Percentiles rank a stretch among this genome's conserved stretches.
phyloP scores from a whole-genome alignment of 164 flowering plant genomes.

The Macadamia integrifolia region DNA sequence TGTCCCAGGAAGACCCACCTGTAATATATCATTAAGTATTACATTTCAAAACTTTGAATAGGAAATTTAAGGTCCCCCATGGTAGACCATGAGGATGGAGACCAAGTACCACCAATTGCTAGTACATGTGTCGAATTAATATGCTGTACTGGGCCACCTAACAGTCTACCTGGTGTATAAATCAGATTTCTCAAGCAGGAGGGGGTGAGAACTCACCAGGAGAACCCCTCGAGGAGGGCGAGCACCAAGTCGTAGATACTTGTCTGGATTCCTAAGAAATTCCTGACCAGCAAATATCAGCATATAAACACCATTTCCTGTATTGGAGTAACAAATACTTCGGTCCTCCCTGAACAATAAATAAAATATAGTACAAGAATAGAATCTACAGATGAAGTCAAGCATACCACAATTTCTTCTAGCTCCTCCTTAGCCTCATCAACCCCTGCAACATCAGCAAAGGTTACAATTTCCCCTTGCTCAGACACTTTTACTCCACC shows the following conservation, averaged over 20 bases:
- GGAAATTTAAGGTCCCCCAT: background rate
- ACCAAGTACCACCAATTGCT: too few relatives aligned
- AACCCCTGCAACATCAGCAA: slow-evolving; percentile 98
- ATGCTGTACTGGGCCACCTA: background rate
- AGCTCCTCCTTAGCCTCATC: slow-evolving; percentile 99
- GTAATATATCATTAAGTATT: slow-evolving; percentile 15
- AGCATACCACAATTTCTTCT: slow-evolving; percentile 95
- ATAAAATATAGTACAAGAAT: background rate
- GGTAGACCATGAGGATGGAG: background rate
- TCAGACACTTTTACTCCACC: slow-evolving; percentile 72
- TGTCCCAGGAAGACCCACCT: slow-evolving; percentile 99
- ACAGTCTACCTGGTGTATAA: background rate
- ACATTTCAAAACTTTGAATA: background rate
- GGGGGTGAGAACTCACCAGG: slow-evolving; percentile 55
- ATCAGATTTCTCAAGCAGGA: background rate
- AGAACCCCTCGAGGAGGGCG: slow-evolving; percentile 99
- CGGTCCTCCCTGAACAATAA: background rate
- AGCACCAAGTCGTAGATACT: slow-evolving; percentile 81
- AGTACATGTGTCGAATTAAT: background rate
- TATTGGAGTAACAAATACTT: slow-evolving; percentile 3
- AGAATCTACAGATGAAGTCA: background rate
- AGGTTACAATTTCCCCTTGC: slow-evolving; percentile 72
- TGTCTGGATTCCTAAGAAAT: slow-evolving; percentile 90
- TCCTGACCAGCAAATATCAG: slow-evolving; percentile 53
- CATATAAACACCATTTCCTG: slow-evolving; percentile 10